Evolutionary conservation across 2,329 filamentous ascomycete genomes (phyloP).

Genomic region (Rutstroemia sp.): DNA sequence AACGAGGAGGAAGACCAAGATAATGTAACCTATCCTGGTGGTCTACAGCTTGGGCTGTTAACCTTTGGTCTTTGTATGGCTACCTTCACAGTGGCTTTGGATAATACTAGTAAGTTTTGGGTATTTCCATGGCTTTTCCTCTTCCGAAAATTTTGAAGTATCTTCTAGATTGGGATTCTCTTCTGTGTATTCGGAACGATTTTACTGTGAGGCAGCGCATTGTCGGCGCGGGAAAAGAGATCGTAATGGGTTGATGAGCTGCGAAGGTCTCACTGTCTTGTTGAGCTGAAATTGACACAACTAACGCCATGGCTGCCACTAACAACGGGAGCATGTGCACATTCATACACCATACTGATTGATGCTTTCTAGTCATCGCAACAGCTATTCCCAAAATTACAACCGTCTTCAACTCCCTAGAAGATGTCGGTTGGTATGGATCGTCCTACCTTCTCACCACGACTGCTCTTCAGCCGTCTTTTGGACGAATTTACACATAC

Average conservation of each 20-base stretch:
- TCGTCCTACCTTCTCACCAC: constrained; percentile 33
- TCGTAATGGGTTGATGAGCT: too few species aligned
- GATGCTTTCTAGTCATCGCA: constrained; percentile 16
- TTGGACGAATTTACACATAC: constrained; percentile 31
- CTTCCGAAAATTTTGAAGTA: too few species aligned
- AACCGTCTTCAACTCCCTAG: constrained; percentile 31
- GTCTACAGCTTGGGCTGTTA: constrained; percentile 32
- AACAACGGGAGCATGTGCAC: too few species aligned
- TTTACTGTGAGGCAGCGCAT: too few species aligned
- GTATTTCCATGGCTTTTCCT: too few species aligned
- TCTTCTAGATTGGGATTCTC: too few species aligned
- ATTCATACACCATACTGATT: not conserved
- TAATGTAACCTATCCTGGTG: constrained; percentile 21
- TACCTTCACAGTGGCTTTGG: constrained; percentile 25
- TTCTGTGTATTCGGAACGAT: too few species aligned
- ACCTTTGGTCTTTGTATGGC: constrained; percentile 40
- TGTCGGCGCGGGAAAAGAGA: too few species aligned
- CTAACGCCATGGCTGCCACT: too few species aligned
- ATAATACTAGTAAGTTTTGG: constrained; percentile 29
- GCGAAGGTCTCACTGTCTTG: not conserved
- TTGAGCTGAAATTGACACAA: not conserved
- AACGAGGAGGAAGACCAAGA: not conserved
- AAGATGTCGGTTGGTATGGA: constrained; percentile 35
- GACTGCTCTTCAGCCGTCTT: constrained; percentile 30
- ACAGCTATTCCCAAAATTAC: constrained; percentile 38